phyloP scores from a whole-genome alignment of 345 rosid genomes.

The Cardamine chenopodiifolia region DNA sequence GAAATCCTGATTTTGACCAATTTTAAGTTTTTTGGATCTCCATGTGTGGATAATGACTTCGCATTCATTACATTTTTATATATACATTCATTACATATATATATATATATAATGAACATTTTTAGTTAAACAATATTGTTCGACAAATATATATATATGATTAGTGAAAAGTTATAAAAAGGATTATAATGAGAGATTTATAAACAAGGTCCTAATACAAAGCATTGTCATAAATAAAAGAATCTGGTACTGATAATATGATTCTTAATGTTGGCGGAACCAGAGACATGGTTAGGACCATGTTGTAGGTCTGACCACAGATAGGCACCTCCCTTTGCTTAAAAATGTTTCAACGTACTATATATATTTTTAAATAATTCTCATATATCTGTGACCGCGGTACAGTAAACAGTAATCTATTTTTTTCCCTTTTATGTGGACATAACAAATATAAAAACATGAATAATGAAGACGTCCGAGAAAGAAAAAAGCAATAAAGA shows the following conservation, averaged over 20 bases:
- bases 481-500: too few species aligned
- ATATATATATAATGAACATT: background rate
- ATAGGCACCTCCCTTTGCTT: background rate
- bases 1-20: background rate
- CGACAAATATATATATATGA: too few species aligned
- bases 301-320: background rate
- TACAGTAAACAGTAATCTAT: background rate
- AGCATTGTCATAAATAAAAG: conserved; percentile 8
- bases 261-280: conserved; percentile 28
- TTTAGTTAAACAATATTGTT: too few species aligned
- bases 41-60: background rate
- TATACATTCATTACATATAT: background rate
- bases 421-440: background rate
- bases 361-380: too few species aligned
- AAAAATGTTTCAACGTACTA: background rate
- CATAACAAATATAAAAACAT: background rate
- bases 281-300: conserved; percentile 20
- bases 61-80: background rate
- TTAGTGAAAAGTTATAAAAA: background rate
- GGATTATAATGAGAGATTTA: background rate
- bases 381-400: too few species aligned
- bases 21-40: background rate
- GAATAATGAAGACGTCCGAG: background rate
- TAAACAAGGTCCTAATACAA: conserved; percentile 15
- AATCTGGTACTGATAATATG: conserved; percentile 4